Base-by-base conservation (phyloP, 192 early-diverging fungal species). In the Polychytrium aggregatum region DNA sequence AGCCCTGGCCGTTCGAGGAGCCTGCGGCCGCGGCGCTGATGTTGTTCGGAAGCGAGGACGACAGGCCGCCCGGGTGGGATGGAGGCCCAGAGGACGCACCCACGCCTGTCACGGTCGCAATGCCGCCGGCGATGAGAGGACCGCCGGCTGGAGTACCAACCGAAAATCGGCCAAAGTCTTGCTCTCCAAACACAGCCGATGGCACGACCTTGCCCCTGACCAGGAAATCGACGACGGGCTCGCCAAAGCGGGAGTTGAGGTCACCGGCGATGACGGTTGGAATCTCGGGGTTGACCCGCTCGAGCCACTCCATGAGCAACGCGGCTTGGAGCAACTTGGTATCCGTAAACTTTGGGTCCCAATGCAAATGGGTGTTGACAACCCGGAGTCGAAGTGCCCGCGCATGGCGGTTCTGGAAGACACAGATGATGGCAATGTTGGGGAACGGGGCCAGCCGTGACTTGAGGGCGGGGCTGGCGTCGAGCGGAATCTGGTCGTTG, bases 351-450 rank as follows among this genome's bases (percentile, higher is more conserved):
- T 26, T 41, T 0, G 70, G 70, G 39, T 72, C 63, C 70, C 68
- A 69, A 47, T 72, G 68, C 48, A 72, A 49, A 46, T 72, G 70
- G 0, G 70, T 72, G 40, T 74, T 72, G 6, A 67, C 70, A 31
- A 72, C 58, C 11, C 64, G 43, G 34, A 72, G 46, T 2, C 65
- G 50, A 10, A 57, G 38, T 5, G 46, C 30, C 7, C 41, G 14
- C n/a, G 48, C 44, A 20, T 53, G 34, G 13, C 57, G 8, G 44
- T 53, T 56, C 39, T 49, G 50, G 30, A 71, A 60, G 21, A 63
- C 44, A 27, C 50, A 55, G 11, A 57, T 39, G 20, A 71, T 50
- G 2, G 59, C 64, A 22, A 60, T 60, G 52, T 67, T 71, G 8
- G 62, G 59, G 52, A 63, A 65, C 13, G 64, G 59, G 5, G 47